Percentiles rank a stretch among this genome's conserved stretches.
phyloP scores from a whole-genome alignment of 1,284 basidiomycete species.

The Tylopilus sp. region DNA sequence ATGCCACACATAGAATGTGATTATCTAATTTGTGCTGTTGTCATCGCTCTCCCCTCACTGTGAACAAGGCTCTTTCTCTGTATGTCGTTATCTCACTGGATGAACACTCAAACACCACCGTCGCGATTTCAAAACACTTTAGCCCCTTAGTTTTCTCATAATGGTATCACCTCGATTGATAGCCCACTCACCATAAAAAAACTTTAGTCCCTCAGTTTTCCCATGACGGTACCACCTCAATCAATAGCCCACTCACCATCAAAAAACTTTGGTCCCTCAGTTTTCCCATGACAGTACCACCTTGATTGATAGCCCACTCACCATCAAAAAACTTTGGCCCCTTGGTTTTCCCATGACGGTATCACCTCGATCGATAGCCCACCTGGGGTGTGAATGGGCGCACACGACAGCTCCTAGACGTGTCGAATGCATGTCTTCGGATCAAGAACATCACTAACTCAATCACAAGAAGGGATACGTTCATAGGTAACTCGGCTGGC shows the following conservation, averaged over 20 bases:
- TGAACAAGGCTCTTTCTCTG: constrained; percentile 22
- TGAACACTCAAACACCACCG: constrained; percentile 31
- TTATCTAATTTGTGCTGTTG: constrained; percentile 46
- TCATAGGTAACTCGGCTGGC: constrained; percentile 98
- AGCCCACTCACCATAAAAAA: no score
- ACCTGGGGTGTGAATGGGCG: constrained; percentile 98
- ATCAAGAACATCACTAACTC: constrained; percentile 98
- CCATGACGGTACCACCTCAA: constrained; percentile 50
- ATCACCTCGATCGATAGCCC: no score
- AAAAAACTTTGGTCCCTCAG: constrained; percentile 73
- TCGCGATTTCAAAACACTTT: constrained; percentile 52
- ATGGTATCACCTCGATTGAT: constrained; percentile 52
- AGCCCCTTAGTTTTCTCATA: constrained; percentile 63
- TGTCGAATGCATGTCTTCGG: constrained; percentile 87
- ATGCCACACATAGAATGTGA: no score
- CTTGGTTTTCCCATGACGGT: no score
- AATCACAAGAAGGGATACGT: constrained; percentile 95
- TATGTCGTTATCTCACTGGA: constrained; percentile 44
- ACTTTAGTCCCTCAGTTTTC: constrained; percentile 62
- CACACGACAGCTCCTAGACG: constrained; percentile 85
- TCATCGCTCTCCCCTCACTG: constrained; percentile 24
- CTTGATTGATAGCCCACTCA: constrained; percentile 87
- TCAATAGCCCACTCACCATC: constrained; percentile 77
- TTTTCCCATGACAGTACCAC: constrained; percentile 62
- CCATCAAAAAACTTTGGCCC: no score